Evolutionary conservation across 805 yeast genomes (phyloP).

Genomic region (Ogataea pilisensis): DNA sequence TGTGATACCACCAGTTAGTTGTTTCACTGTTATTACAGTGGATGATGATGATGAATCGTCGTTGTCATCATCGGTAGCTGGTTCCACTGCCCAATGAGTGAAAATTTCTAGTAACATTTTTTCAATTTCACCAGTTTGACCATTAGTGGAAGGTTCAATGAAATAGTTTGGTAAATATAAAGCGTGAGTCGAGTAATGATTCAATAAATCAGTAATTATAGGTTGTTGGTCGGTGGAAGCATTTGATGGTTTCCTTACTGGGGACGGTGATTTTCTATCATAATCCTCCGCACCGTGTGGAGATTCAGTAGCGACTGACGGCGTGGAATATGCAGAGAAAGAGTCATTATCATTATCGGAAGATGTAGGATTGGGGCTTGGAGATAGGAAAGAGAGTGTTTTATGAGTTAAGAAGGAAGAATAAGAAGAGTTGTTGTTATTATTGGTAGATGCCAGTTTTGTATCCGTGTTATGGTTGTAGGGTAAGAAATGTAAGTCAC

Average conservation of each 20-base stretch:
- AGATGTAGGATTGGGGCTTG: slow-evolving; percentile 12
- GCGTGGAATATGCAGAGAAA: slow-evolving; percentile 6
- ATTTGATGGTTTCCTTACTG: background rate
- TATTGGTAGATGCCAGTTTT: too few species aligned
- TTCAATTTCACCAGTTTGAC: slow-evolving; percentile 35
- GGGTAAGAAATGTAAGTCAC: slow-evolving; percentile 27
- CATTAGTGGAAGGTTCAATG: slow-evolving; percentile 32
- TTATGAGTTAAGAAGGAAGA: slow-evolving; percentile 23
- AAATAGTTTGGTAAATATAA: slow-evolving; percentile 43
- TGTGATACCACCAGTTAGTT: slow-evolving; percentile 61
- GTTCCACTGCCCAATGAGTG: slow-evolving; percentile 35
- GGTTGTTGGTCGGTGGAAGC: slow-evolving; percentile 4
- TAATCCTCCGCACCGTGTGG: background rate
- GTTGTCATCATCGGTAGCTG: too few species aligned
- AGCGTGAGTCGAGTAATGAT: slow-evolving; percentile 41
- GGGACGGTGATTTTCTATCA: background rate
- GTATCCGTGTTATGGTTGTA: slow-evolving; percentile 7
- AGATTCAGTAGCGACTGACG: slow-evolving; percentile 7
- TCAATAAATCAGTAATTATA: slow-evolving; percentile 15
- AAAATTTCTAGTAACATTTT: slow-evolving; percentile 40
- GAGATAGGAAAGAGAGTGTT: slow-evolving; percentile 23
- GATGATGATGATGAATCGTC: too few species aligned
- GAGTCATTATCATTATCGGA: slow-evolving; percentile 13
- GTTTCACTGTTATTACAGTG: slow-evolving; percentile 36
- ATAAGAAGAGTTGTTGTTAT: slow-evolving; percentile 10